Conservation (phyloP, 2,329 filamentous ascomycete species). For the Pseudogymnoascus sp. region DNA sequence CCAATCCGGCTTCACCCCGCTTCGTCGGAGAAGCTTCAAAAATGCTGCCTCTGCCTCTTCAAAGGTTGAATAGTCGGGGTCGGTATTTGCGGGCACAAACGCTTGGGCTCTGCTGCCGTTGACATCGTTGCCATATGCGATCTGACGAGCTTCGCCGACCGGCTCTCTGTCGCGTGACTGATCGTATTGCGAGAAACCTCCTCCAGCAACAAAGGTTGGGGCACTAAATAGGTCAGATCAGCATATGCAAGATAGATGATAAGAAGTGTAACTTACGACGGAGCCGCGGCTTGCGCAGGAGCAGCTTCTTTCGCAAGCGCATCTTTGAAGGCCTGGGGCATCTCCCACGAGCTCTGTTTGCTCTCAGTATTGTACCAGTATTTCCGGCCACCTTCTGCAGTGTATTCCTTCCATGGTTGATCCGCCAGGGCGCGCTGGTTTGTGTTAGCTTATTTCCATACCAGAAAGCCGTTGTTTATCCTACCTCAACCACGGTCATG, state of each 20-base stretch:
- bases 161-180: slow-evolving; percentile 32
- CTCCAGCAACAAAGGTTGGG: slow-evolving; percentile 37
- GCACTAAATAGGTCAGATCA: slow-evolving; percentile 19
- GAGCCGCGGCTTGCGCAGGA: slow-evolving; percentile 39
- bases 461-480: slow-evolving; percentile 21
- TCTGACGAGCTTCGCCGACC: slow-evolving; percentile 48
- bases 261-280: slow-evolving; percentile 24
- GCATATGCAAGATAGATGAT: neutral
- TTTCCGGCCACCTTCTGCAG: slow-evolving; percentile 73
- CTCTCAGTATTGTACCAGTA: slow-evolving; percentile 96
- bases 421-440: slow-evolving; percentile 66
- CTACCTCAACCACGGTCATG: slow-evolving; percentile 75
- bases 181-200: slow-evolving; percentile 32
- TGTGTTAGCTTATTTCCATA: slow-evolving; percentile 1
- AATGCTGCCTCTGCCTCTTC: slow-evolving; percentile 94
- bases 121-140: slow-evolving; percentile 49
- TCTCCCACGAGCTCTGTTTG: slow-evolving; percentile 89
- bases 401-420: slow-evolving; percentile 91
- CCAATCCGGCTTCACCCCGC: slow-evolving; percentile 84
- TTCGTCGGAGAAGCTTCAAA: slow-evolving; percentile 76
- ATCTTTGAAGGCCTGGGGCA: slow-evolving; percentile 74
- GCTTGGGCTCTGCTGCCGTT: slow-evolving; percentile 41
- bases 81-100: slow-evolving; percentile 56
- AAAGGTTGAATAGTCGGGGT: slow-evolving; percentile 68
- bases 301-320: slow-evolving; percentile 54